A percentile compares a stretch with the other conserved stretches of the same genome.
Evolutionary conservation across 768 basidiomycete species (phyloP).

Genomic region (Boletus speciosus): DNA sequence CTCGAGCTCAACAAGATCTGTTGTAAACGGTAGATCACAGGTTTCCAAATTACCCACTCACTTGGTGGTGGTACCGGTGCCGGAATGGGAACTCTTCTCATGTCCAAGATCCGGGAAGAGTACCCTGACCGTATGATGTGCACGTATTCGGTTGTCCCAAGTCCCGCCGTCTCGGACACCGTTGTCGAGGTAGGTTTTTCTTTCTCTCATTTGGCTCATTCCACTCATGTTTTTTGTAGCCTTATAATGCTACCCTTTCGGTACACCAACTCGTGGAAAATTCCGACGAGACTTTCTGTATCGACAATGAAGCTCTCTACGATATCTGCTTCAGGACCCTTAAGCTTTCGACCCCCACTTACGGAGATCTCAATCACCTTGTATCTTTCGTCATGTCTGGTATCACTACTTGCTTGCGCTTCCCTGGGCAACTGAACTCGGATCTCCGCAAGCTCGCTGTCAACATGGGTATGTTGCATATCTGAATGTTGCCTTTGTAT

Average conservation of each 20-base stretch:
- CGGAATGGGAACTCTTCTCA: constrained; percentile 98
- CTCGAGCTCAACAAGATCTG: not conserved
- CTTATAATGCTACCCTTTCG: constrained; percentile 97
- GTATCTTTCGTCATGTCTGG: constrained; percentile 99
- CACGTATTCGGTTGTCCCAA: constrained; percentile 97
- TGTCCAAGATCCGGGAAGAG: constrained; percentile 98
- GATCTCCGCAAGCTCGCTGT: constrained; percentile 97
- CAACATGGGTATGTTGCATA: constrained; percentile 83
- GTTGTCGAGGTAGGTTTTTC: constrained; percentile 76
- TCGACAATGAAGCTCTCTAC: constrained; percentile 98
- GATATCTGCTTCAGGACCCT: constrained; percentile 99
- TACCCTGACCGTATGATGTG: constrained; percentile 99
- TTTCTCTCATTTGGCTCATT: not conserved
- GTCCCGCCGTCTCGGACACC: constrained; percentile 97
- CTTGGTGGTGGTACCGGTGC: constrained; percentile 99
- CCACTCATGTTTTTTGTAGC: constrained; percentile 41
- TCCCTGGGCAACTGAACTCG: constrained; percentile 99
- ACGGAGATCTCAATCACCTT: constrained; percentile 97
- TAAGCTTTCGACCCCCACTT: constrained; percentile 92
- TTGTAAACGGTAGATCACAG: constrained; percentile 35
- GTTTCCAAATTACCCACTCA: constrained; percentile 99
- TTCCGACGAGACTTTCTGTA: constrained; percentile 99
- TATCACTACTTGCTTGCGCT: constrained; percentile 97
- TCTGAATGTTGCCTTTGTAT: not conserved
- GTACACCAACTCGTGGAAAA: constrained; percentile 99